Evolutionary conservation across 305 asterid genomes (phyloP).

Genomic region (Fraxinus sp.): DNA sequence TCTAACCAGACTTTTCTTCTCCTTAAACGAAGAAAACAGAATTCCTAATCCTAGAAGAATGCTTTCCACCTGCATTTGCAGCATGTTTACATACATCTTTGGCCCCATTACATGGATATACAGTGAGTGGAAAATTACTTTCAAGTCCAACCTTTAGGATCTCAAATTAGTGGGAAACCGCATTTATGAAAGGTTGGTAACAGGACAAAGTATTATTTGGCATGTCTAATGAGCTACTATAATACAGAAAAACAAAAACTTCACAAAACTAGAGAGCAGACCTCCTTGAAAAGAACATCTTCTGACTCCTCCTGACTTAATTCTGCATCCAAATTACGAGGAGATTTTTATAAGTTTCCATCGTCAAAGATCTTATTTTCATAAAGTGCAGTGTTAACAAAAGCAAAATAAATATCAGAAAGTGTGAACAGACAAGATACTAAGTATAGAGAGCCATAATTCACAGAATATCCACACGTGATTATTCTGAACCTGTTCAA

Average conservation of each 20-base stretch:
- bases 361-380: background rate
- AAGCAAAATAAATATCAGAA: background rate
- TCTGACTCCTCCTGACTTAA: conserved; percentile 86
- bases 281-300: conserved; percentile 96
- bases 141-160: background rate
- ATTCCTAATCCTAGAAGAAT: background rate
- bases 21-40: background rate
- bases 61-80: background rate
- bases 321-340: conserved; percentile 59
- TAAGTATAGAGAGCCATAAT: background rate
- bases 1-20: background rate
- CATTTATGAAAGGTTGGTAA: background rate
- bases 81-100: background rate
- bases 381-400: conserved; percentile 8
- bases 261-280: conserved; percentile 27
- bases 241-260: conserved; percentile 16
- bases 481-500: conserved; percentile 17
- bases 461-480: conserved; percentile 1
- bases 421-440: background rate
- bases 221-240: conserved; percentile 8
- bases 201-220: background rate
- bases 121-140: background rate
- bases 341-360: conserved; percentile 15
- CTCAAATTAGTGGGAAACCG: background rate
- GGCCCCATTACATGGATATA: background rate